Base-by-base conservation (phyloP, 2,329 filamentous ascomycete species). In the Paraphaeosphaeria sporulosa region DNA sequence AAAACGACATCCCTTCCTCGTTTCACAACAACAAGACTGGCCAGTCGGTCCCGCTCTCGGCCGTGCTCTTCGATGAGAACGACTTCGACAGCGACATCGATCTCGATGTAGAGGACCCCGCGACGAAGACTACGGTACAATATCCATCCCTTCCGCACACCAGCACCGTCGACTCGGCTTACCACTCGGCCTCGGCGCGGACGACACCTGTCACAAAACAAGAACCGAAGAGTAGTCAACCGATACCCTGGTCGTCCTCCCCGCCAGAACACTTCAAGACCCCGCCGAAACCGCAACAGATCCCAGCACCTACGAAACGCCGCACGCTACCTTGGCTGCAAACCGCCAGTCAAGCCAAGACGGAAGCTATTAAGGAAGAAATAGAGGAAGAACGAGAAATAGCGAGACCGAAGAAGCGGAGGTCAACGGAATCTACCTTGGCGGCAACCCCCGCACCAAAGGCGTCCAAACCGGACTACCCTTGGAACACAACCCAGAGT, bases 81-180 rank as follows among this genome's bases (percentile, higher is more conserved):
- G 94, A 97, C 72, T 95, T 96, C 66, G 92, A 93, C 69, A 91
- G 94, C 72, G 93, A 97, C 67, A 85, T 89, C 21, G 86, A 93
- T 57, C 82, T 96, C 25, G 91, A 93, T 63, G 85, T 88, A 54
- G 84, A 91, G 60, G 84, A 87, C 60, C 87, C 89, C 0, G 77
- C 81, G 1, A 81, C 85, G 1, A 82, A 80, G 65, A 72, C 69
- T 42, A 74, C 75, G 2, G 73, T 82, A 21, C 70, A 67, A 27
- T 83, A 83, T 53, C 80, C 81, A 1, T 73, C 71, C 12, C 70
- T 82, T 17, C 75, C 79, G 7, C 43, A 59, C 5, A 57, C 56
- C 1, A 51, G 60, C 7, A 62, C 64, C 2, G 50, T 52, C 63
- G 64, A 61, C 53, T 73, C 66, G 36, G 71, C 44, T 30, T 76